phyloP scores from a whole-genome alignment of 2,329 filamentous ascomycete genomes.

The Fusarium chaquense region DNA sequence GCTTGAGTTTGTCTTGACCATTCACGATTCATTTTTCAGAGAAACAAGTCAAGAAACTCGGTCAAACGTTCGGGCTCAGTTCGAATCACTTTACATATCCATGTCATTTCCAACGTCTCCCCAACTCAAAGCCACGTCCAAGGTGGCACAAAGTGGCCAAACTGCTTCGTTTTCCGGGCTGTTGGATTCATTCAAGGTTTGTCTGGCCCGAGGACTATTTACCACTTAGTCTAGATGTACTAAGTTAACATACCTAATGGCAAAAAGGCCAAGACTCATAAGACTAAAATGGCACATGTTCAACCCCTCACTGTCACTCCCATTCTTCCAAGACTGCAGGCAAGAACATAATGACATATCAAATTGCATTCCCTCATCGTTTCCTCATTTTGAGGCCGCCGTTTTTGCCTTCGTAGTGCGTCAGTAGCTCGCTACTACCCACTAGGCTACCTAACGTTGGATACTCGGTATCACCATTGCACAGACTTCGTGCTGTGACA shows the following conservation, averaged over 20 bases:
- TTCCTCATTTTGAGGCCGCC: slow-evolving; percentile 30
- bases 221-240: background rate
- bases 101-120: slow-evolving; percentile 23
- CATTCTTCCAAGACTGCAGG: slow-evolving; percentile 15
- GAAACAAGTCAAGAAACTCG: slow-evolving; percentile 26
- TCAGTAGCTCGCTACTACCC: slow-evolving; percentile 11
- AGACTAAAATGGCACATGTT: slow-evolving; percentile 14
- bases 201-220: background rate
- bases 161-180: background rate
- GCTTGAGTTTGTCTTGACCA: slow-evolving; percentile 32
- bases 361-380: background rate
- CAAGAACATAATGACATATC: slow-evolving; percentile 30
- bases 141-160: background rate
- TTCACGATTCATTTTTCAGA: slow-evolving; percentile 13
- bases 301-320: slow-evolving; percentile 17
- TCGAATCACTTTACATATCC: slow-evolving; percentile 17
- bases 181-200: background rate
- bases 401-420: slow-evolving; percentile 17
- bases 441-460: background rate
- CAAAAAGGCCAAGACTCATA: slow-evolving; percentile 25
- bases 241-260: background rate
- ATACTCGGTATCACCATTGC: slow-evolving; percentile 12
- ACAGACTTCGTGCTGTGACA: slow-evolving; percentile 28
- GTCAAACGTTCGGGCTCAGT: slow-evolving; percentile 23
- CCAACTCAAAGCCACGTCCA: background rate